Conservation (phyloP, 2,329 filamentous ascomycete species). For the Tolypocladium sp. region DNA sequence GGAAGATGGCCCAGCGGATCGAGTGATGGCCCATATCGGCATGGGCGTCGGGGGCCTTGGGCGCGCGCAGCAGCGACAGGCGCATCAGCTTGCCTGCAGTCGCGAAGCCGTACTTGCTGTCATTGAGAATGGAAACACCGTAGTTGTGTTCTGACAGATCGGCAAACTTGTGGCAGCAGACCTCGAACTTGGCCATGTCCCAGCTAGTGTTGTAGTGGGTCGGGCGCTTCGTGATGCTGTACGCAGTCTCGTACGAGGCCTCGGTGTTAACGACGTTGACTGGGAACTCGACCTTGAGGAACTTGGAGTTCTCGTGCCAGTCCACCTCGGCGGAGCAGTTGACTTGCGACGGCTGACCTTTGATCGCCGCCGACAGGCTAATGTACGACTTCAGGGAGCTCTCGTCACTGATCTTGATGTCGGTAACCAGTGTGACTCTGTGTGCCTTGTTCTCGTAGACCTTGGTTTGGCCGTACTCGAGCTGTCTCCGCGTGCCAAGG, state of each 20-base stretch:
- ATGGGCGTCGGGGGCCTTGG: constrained; percentile 87
- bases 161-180: constrained; percentile 91
- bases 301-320: constrained; percentile 95
- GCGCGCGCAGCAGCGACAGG: constrained; percentile 72
- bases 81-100: constrained; percentile 85
- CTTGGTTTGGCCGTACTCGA: constrained; percentile 57
- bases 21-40: constrained; percentile 88
- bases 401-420: constrained; percentile 78
- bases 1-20: constrained; percentile 86
- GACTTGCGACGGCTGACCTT: constrained; percentile 53
- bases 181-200: constrained; percentile 98
- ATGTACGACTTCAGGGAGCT: constrained; percentile 84
- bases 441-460: constrained; percentile 66
- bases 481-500: constrained; percentile 72
- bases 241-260: constrained; percentile 92
- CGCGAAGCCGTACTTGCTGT: constrained; percentile 93
- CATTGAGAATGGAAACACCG: constrained; percentile 87
- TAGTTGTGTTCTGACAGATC: constrained; percentile 83
- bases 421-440: constrained; percentile 71
- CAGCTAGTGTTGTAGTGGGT: constrained; percentile 97
- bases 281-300: constrained; percentile 97
- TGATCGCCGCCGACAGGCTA: constrained; percentile 61
- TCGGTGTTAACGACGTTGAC: constrained; percentile 86
- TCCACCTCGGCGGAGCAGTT: constrained; percentile 82
- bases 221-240: constrained; percentile 76